Evolutionary conservation across 2,329 filamentous ascomycete genomes (phyloP).

Genomic region (Diaporthe nobilis): DNA sequence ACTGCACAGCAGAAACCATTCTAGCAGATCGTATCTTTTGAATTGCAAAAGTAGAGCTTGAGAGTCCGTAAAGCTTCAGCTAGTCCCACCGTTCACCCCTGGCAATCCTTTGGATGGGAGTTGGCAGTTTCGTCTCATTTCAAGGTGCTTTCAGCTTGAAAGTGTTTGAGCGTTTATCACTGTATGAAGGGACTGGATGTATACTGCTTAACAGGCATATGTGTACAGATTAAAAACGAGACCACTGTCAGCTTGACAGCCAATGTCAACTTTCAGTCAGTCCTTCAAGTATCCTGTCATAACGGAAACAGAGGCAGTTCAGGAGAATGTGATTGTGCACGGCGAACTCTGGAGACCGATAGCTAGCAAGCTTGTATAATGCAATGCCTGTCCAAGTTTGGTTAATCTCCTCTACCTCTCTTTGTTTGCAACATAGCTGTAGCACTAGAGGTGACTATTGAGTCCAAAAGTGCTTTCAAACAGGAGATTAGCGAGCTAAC

Average conservation of each 20-base stretch:
- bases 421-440: background rate
- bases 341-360: no score
- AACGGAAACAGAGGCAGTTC: no score
- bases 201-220: no score
- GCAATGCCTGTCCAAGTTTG: no score
- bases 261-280: background rate
- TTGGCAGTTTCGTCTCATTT: background rate
- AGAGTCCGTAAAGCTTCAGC: background rate
- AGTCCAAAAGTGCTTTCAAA: background rate
- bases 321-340: no score
- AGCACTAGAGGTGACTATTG: background rate
- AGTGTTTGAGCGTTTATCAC: no score
- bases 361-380: no score
- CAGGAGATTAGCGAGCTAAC: background rate
- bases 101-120: background rate
- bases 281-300: no score
- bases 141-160: background rate
- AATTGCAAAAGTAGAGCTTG: background rate
- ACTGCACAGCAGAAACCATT: background rate
- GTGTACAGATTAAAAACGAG: no score
- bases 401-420: background rate
- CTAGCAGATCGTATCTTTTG: fast-evolving
- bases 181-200: no score
- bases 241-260: background rate
- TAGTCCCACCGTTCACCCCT: background rate